phyloP scores from a whole-genome alignment of 495 filamentous ascomycete species.

The Penicillium soppii region DNA sequence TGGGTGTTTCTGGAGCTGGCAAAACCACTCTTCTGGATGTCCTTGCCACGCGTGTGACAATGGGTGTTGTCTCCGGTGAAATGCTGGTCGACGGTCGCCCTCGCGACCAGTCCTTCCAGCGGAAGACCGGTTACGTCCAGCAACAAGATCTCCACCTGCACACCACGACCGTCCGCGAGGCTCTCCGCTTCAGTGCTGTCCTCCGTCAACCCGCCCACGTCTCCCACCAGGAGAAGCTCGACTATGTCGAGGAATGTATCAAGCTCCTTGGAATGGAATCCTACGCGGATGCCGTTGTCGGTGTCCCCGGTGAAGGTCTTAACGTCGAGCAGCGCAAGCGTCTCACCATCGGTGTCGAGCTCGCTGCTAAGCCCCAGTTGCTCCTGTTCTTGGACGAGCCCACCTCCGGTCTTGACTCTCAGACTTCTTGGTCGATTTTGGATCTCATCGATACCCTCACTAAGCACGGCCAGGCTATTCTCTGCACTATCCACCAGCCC shows the following conservation, averaged over 20 bases:
- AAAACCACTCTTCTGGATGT: constrained; percentile 69
- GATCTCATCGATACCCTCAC: constrained; percentile 83
- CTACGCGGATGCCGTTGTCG: constrained; percentile 44
- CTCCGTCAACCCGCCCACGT: constrained; percentile 78
- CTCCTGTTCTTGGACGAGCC: constrained; percentile 90
- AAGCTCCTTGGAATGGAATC: constrained; percentile 83
- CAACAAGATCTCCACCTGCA: constrained; percentile 92
- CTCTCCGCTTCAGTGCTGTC: constrained; percentile 79
- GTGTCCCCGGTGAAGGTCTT: constrained; percentile 57
- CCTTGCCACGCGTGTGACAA: constrained; percentile 53
- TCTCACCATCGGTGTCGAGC: constrained; percentile 85
- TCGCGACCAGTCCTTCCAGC: constrained; percentile 78
- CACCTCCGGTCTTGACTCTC: constrained; percentile 83
- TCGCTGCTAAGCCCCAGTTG: constrained; percentile 84
- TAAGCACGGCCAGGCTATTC: constrained; percentile 84
- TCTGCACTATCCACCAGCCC: constrained; percentile 96
- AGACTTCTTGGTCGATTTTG: constrained; percentile 89
- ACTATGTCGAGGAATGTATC: constrained; percentile 90
- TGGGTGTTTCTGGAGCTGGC: constrained; percentile 63
- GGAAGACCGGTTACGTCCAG: constrained; percentile 93
- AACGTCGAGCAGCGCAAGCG: constrained; percentile 92
- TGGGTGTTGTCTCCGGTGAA: constrained; percentile 53
- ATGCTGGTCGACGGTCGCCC: constrained; percentile 54
- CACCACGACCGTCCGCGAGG: constrained; percentile 82
- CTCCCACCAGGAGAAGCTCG: constrained; percentile 73